Conservation (phyloP, 805 yeast species). For the Metschnikowia santaceciliae region DNA sequence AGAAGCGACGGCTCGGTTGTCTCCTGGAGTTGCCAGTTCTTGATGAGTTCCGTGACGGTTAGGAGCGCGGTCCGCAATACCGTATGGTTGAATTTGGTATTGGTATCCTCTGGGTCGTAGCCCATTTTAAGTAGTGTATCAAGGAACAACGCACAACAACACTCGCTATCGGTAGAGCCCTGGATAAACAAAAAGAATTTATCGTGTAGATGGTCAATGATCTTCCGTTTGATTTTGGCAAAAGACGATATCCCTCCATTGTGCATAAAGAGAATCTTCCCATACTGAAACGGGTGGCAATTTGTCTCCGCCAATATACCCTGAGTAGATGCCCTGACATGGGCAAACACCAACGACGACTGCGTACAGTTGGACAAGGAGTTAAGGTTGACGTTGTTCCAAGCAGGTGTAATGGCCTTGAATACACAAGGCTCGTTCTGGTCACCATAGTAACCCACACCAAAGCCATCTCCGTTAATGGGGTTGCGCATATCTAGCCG, state of each 20-base stretch:
- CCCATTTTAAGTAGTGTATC: slow-evolving; percentile 77
- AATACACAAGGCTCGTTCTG: slow-evolving; percentile 81
- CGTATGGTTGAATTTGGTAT: slow-evolving; percentile 44
- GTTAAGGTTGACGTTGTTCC: slow-evolving; percentile 92
- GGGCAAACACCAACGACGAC: slow-evolving; percentile 83
- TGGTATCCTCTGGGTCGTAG: slow-evolving; percentile 51
- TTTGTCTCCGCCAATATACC: slow-evolving; percentile 93
- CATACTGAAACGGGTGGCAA: slow-evolving; percentile 93
- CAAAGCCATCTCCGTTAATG: slow-evolving; percentile 97
- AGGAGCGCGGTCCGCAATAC: slow-evolving; percentile 64
- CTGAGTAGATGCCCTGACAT: slow-evolving; percentile 92
- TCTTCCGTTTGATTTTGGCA: slow-evolving; percentile 62
- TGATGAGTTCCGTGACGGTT: slow-evolving; percentile 69
- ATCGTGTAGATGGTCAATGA: slow-evolving; percentile 72
- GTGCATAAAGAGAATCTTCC: slow-evolving; percentile 92
- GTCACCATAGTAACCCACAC: slow-evolving; percentile 80
- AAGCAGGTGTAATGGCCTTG: slow-evolving; percentile 95
- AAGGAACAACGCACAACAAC: slow-evolving; percentile 84
- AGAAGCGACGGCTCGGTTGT: slow-evolving; percentile 68
- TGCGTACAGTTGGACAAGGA: slow-evolving; percentile 84
- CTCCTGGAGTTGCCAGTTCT: slow-evolving; percentile 71
- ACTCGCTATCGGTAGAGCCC: slow-evolving; percentile 95
- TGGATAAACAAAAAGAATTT: slow-evolving; percentile 76
- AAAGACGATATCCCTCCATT: slow-evolving; percentile 87
- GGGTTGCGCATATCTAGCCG: slow-evolving; percentile 88